A percentile compares a stretch with the other conserved stretches of the same genome.
Evolutionary conservation across 1,284 basidiomycete species (phyloP).

Genomic region (Porphyrellus sp.): DNA sequence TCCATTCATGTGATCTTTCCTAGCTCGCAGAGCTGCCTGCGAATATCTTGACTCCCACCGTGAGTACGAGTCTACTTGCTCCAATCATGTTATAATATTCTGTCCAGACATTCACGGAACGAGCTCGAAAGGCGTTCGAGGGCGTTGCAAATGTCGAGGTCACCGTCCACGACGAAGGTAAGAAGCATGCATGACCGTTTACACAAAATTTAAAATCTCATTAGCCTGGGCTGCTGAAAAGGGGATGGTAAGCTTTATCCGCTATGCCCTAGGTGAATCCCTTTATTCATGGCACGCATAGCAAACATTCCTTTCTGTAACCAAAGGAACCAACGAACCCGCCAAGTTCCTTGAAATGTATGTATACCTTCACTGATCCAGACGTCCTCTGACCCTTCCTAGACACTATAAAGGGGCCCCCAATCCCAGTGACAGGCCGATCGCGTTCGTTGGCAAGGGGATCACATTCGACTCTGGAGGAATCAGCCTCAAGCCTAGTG

Average conservation of each 20-base stretch:
- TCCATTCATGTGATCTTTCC: conserved; percentile 2
- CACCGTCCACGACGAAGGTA: conserved; percentile 73
- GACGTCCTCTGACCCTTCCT: conserved; percentile 1
- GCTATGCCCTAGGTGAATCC: neutral
- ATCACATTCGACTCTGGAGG: conserved; percentile 90
- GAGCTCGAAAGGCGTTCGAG: conserved; percentile 65
- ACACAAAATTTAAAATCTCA: neutral
- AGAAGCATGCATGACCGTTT: neutral
- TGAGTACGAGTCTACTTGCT: conserved; percentile 27
- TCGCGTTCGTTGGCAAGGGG: conserved; percentile 86
- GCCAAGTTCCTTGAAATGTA: conserved; percentile 88
- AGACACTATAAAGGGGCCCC: conserved; percentile 81
- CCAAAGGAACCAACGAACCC: conserved; percentile 79
- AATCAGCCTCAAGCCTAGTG: conserved; percentile 78
- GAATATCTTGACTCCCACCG: conserved; percentile 80
- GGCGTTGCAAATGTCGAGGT: conserved; percentile 70
- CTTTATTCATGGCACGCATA: conserved; percentile 27
- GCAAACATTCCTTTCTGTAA: conserved; percentile 86
- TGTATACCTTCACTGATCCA: conserved; percentile 18
- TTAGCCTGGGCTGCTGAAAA: conserved; percentile 76
- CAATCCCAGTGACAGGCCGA: conserved; percentile 52
- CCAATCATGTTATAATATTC: neutral
- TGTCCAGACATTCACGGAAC: conserved; percentile 64
- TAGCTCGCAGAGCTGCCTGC: conserved; percentile 83
- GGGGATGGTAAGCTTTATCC: conserved; percentile 59